phyloP scores from a whole-genome alignment of 257 asterid species.

The Prunella vulgaris region DNA sequence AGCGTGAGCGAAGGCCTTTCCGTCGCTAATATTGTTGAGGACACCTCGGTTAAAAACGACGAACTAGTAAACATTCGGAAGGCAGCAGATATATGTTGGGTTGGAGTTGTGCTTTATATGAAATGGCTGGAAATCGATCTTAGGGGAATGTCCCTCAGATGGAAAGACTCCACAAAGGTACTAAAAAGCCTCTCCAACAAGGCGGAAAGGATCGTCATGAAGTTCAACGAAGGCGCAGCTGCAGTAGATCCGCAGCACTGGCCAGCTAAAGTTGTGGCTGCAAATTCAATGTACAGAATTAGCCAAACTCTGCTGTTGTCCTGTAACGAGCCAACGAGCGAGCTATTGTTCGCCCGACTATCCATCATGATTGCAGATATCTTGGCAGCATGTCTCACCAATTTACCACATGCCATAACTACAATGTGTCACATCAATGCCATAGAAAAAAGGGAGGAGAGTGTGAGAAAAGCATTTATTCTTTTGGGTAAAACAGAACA shows the following conservation, averaged over 20 bases:
- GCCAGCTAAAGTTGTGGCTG: neutral
- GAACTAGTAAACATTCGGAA: neutral
- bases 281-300: neutral
- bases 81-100: neutral
- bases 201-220: neutral
- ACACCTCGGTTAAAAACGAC: neutral
- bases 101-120: neutral
- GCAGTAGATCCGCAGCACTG: neutral
- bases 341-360: no score
- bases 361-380: no score
- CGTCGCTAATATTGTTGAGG: neutral
- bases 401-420: no score
- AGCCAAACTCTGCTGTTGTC: neutral
- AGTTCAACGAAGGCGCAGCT: neutral
- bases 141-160: neutral
- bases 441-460: no score
- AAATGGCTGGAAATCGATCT: slow-evolving; percentile 7
- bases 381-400: no score
- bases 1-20: neutral
- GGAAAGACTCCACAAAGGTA: neutral
- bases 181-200: neutral
- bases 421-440: no score
- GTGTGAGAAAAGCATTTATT: no score
- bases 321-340: no score
- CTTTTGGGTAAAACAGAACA: no score